Conservation (phyloP, 768 basidiomycete species). For the Hypsizygus marmoreus region DNA sequence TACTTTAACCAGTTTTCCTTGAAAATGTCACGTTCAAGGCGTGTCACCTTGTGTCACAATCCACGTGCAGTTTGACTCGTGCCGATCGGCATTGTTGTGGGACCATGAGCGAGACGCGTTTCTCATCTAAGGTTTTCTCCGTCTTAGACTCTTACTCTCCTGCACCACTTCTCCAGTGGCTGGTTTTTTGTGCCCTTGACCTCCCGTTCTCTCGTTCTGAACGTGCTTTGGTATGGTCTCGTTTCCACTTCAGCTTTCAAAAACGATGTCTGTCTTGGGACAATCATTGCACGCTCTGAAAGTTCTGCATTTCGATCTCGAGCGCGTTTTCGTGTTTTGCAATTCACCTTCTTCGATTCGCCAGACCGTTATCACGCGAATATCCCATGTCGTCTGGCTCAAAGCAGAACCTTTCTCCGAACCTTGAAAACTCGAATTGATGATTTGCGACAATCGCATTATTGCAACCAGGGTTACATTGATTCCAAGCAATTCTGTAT, state of each 20-base stretch:
- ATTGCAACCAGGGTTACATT: conserved; percentile 4
- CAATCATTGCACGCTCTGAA: conserved; percentile 5
- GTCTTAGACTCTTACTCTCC: neutral
- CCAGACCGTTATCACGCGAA: conserved; percentile 7
- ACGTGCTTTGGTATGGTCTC: conserved; percentile 6
- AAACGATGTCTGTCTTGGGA: conserved; percentile 7
- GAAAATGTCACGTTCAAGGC: neutral
- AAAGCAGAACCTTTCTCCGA: conserved; percentile 5
- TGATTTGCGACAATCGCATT: conserved; percentile 1
- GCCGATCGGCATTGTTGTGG: too few species aligned
- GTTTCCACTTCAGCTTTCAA: conserved; percentile 8
- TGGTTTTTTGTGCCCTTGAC: conserved; percentile 5
- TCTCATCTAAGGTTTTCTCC: neutral
- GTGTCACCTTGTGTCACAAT: neutral
- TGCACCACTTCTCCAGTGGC: conserved; percentile 6
- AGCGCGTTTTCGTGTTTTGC: conserved; percentile 1
- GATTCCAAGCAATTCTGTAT: neutral
- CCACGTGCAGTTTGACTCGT: too few species aligned
- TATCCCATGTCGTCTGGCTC: conserved; percentile 5
- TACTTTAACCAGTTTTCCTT: neutral
- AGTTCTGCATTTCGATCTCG: conserved; percentile 5
- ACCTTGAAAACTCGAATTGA: conserved; percentile 3
- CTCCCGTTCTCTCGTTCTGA: neutral
- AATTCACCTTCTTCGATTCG: conserved; percentile 3
- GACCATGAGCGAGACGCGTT: neutral